Evolutionary conservation across 768 basidiomycete species (phyloP).

Genomic region (Jaapia argillacea): DNA sequence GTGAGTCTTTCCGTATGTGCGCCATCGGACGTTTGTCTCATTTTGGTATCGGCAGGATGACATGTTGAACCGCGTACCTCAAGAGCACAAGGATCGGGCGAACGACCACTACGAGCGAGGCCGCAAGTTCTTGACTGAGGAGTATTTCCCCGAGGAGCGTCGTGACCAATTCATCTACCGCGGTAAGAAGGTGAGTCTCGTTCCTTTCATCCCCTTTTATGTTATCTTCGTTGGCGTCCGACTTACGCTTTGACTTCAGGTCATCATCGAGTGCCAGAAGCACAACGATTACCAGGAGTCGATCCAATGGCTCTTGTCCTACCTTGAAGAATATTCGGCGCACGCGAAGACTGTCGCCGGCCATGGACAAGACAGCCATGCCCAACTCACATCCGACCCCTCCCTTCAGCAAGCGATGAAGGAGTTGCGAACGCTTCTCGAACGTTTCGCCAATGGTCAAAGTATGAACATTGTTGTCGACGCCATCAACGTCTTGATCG

Average conservation of each 20-base stretch:
- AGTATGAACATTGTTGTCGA: conserved; percentile 61
- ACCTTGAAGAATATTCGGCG: conserved; percentile 49
- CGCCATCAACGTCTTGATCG: conserved; percentile 59
- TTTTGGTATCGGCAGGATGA: conserved; percentile 20
- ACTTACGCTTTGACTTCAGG: no score
- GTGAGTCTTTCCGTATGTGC: conserved; percentile 8
- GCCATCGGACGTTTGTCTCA: neutral
- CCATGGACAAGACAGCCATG: conserved; percentile 6
- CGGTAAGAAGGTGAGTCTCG: conserved; percentile 53
- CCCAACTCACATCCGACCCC: conserved; percentile 31
- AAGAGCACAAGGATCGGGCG: conserved; percentile 53
- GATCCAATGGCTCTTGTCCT: conserved; percentile 61
- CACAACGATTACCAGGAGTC: conserved; percentile 85
- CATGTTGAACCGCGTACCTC: conserved; percentile 48
- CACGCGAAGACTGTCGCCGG: conserved; percentile 34
- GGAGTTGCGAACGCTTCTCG: conserved; percentile 74
- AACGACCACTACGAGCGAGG: conserved; percentile 46
- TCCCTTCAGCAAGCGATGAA: conserved; percentile 42
- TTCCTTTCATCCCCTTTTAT: neutral
- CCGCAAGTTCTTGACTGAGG: conserved; percentile 63
- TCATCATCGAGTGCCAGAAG: conserved; percentile 86
- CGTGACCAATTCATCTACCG: conserved; percentile 91
- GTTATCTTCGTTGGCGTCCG: neutral
- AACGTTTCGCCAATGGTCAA: conserved; percentile 78
- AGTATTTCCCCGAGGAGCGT: conserved; percentile 85